Conservation (phyloP, 345 rosid genomes). For the Psidium guajava region DNA sequence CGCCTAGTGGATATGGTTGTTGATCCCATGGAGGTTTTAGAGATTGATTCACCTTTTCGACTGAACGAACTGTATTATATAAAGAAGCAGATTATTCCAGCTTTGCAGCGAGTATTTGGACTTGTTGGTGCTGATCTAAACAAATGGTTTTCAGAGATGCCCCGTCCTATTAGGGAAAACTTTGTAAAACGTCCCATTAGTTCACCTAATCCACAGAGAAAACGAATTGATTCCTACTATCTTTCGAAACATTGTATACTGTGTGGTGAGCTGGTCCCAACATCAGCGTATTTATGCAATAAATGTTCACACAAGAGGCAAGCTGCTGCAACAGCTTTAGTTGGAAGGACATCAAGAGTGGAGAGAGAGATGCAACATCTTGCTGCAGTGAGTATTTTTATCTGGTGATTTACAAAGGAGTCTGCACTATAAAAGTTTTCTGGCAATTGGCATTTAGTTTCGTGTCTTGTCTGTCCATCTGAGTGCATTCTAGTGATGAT, state of each 20-base stretch:
- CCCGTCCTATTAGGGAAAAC: constrained; percentile 61
- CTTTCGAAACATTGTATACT: constrained; percentile 80
- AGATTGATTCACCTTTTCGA: constrained; percentile 60
- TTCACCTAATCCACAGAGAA: constrained; percentile 37
- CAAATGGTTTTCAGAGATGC: constrained; percentile 85
- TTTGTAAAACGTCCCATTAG: constrained; percentile 37
- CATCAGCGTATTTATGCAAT: constrained; percentile 53
- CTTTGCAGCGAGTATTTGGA: constrained; percentile 81
- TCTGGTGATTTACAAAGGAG: not conserved
- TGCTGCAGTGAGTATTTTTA: constrained; percentile 44
- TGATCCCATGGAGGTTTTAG: constrained; percentile 79
- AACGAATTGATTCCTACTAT: constrained; percentile 77
- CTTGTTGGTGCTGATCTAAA: constrained; percentile 74
- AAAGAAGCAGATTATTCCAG: constrained; percentile 90
- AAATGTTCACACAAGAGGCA: constrained; percentile 43
- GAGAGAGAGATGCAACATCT: constrained; percentile 91
- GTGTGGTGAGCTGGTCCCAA: constrained; percentile 78
- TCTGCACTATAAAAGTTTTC: not conserved
- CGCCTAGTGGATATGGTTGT: constrained; percentile 91
- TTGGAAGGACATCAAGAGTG: constrained; percentile 72
- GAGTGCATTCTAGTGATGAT: not conserved
- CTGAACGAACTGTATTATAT: constrained; percentile 84
- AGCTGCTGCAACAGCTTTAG: constrained; percentile 45
- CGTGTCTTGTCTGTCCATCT: not conserved
- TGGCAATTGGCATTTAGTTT: not conserved